Evolutionary conservation across 371 early-diverging fungal genomes (phyloP).

Genomic region (Phascolomyces articulosus): DNA sequence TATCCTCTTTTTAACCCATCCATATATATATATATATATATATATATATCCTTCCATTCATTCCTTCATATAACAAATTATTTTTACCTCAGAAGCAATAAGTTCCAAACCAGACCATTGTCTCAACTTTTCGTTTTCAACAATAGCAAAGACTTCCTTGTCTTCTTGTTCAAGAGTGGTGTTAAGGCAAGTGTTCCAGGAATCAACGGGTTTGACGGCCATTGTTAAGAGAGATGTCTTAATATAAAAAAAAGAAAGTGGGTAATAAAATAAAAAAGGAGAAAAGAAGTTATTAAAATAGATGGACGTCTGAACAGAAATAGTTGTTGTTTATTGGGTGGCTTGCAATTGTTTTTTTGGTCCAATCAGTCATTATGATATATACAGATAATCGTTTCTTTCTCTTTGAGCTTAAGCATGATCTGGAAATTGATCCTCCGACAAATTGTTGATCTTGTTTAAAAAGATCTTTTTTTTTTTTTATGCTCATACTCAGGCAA

Average conservation of each 20-base stretch:
- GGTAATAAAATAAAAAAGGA: too few species aligned
- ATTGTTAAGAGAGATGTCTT: constrained; percentile 19
- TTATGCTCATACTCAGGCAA: too few species aligned
- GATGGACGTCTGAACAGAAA: constrained; percentile 1
- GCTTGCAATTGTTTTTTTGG: constrained; percentile 3
- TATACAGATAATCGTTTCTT: too few species aligned
- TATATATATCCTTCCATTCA: too few species aligned
- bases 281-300: background rate
- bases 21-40: too few species aligned
- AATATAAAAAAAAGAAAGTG: background rate
- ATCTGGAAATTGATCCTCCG: too few species aligned
- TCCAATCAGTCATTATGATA: background rate
- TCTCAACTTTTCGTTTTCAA: constrained; percentile 96
- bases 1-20: too few species aligned
- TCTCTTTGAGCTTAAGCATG: too few species aligned
- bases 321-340: background rate
- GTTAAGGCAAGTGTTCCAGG: constrained; percentile 76
- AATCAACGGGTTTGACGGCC: constrained; percentile 46
- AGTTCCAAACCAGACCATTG: constrained; percentile 96
- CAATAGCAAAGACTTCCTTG: constrained; percentile 90
- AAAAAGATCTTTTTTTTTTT: constrained; percentile 2
- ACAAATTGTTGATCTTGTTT: background rate
- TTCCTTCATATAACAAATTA: background rate
- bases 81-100: constrained; percentile 95
- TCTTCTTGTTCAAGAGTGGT: constrained; percentile 84